A percentile compares a stretch with the other conserved stretches of the same genome.
Conservation (phyloP, 441 rosid species). For the Eutrema salsugineum region DNA sequence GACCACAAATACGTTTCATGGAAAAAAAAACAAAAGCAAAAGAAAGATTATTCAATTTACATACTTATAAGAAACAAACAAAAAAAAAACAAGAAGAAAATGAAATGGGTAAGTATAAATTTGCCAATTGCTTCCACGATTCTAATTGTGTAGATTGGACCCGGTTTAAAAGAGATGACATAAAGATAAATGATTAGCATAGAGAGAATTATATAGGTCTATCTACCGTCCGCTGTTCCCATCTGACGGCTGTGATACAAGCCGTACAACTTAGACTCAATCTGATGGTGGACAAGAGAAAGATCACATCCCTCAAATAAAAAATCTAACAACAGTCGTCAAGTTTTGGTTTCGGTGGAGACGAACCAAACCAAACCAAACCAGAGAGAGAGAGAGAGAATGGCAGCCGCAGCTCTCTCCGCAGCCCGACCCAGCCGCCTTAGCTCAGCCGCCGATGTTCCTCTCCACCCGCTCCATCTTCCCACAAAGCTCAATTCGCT, state of each 20-base stretch:
- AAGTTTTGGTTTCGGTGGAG: background rate
- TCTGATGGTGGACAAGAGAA: conserved; percentile 17
- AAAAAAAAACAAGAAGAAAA: too few species aligned
- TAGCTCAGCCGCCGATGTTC: conserved; percentile 37
- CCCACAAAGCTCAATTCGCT: conserved; percentile 11
- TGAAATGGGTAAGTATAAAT: too few species aligned
- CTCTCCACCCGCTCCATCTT: conserved; percentile 9
- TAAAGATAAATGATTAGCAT: too few species aligned
- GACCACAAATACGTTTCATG: too few species aligned
- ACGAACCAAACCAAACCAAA: background rate
- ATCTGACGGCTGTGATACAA: conserved; percentile 17
- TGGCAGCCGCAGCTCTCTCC: conserved; percentile 74
- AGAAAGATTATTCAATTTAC: too few species aligned
- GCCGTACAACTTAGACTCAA: conserved; percentile 15
- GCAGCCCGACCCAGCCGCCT: conserved; percentile 59
- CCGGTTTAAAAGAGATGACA: too few species aligned
- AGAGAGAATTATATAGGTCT: background rate
- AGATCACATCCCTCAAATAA: background rate
- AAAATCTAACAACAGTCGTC: conserved; percentile 12
- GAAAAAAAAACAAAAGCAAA: too few species aligned
- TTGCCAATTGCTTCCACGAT: too few species aligned
- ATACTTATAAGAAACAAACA: too few species aligned
- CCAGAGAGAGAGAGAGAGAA: conserved; percentile 18
- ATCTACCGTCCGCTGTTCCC: conserved; percentile 24
- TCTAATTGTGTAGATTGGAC: too few species aligned